phyloP scores from a whole-genome alignment of 257 asterid genomes.

The Catharanthus roseus region DNA sequence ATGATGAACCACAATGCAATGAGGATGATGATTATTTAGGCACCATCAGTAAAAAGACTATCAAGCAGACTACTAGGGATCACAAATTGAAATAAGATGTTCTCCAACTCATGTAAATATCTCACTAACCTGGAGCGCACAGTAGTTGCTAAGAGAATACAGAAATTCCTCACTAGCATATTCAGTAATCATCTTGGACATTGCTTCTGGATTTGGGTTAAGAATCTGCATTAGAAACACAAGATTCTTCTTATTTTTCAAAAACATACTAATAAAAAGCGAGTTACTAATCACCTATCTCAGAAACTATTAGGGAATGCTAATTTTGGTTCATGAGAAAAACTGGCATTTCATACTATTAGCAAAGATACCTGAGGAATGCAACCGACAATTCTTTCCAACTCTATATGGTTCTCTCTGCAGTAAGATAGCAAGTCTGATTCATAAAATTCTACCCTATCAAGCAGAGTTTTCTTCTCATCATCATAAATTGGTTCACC shows the following conservation, averaged over 20 bases:
- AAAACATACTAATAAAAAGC: not conserved
- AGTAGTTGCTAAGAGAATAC: conserved; percentile 78
- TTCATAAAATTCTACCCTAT: conserved; percentile 90
- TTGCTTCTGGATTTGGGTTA: conserved; percentile 98
- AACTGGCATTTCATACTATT: conserved; percentile 4
- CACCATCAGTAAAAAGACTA: not conserved
- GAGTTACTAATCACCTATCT: conserved; percentile 5
- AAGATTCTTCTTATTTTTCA: not conserved
- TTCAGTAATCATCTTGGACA: conserved; percentile 94
- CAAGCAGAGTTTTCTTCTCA: conserved; percentile 80
- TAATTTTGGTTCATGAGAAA: not conserved
- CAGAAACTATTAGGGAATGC: not conserved
- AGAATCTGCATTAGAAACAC: conserved; percentile 58
- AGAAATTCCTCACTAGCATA: conserved; percentile 97
- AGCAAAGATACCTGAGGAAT: conserved; percentile 85
- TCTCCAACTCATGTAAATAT: not conserved
- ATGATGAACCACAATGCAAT: not conserved
- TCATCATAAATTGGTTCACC: conserved; percentile 82
- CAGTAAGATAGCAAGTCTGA: conserved; percentile 93
- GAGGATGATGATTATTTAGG: not conserved
- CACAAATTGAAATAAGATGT: not conserved
- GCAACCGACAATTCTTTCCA: conserved; percentile 96
- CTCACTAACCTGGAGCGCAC: conserved; percentile 83
- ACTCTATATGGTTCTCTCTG: conserved; percentile 79
- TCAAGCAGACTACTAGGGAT: not conserved